Conservation (phyloP, 345 rosid species). For the Arabidopsis thaliana region TAIR10.1 NC_003075.7:1466501-1467000, state of each 20-base stretch:
- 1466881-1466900: conserved; percentile 78
- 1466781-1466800: conserved; percentile 66
- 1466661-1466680: conserved; percentile 73
- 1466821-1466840: conserved; percentile 77
- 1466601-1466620: conserved; percentile 48
- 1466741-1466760: conserved; percentile 70
- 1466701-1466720: conserved; percentile 72
- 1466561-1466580: conserved; percentile 55
- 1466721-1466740: conserved; percentile 68
- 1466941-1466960: conserved; percentile 77
- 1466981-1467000: conserved; percentile 74
- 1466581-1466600: conserved; percentile 52
- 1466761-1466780: conserved; percentile 68
- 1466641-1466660: conserved; percentile 78
- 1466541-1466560: conserved; percentile 66
- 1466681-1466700: conserved; percentile 65
- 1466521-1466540: conserved; percentile 60
- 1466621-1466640: conserved; percentile 72
- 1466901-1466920: conserved; percentile 79
- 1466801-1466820: conserved; percentile 68
- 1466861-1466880: conserved; percentile 81
- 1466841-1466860: conserved; percentile 77
- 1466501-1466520: conserved; percentile 17
- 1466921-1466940: conserved; percentile 81
- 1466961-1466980: conserved; percentile 62